phyloP scores from a whole-genome alignment of 805 yeast species.

The Lipomyces chichibuensis region DNA sequence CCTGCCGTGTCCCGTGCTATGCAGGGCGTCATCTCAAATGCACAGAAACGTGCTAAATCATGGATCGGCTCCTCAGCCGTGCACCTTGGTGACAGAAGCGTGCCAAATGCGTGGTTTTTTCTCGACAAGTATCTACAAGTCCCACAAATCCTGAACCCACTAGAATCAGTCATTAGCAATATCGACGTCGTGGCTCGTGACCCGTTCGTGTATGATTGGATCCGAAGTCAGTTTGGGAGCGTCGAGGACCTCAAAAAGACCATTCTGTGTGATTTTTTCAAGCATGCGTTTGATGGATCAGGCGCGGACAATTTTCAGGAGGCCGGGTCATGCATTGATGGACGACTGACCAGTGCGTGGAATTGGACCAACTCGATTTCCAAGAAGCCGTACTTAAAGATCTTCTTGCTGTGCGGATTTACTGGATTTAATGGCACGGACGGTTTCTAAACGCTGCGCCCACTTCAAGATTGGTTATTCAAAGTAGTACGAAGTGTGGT shows the following conservation, averaged over 20 bases:
- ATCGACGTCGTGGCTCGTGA: slow-evolving; percentile 60
- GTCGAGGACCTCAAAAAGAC: slow-evolving; percentile 54
- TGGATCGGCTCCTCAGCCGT: slow-evolving; percentile 85
- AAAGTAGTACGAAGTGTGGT: background rate
- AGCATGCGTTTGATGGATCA: slow-evolving; percentile 67
- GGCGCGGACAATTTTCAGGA: slow-evolving; percentile 84
- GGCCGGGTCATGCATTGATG: slow-evolving; percentile 85
- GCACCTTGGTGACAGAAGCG: slow-evolving; percentile 81
- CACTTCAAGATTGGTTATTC: background rate
- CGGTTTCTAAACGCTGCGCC: slow-evolving; percentile 51
- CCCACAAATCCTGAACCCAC: slow-evolving; percentile 74
- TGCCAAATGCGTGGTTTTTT: slow-evolving; percentile 79
- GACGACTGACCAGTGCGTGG: slow-evolving; percentile 80
- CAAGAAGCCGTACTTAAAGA: slow-evolving; percentile 64
- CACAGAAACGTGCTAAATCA: slow-evolving; percentile 58
- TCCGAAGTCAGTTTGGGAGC: slow-evolving; percentile 60
- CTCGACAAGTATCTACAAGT: slow-evolving; percentile 80
- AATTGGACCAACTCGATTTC: slow-evolving; percentile 74
- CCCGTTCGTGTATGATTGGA: slow-evolving; percentile 53
- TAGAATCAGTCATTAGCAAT: slow-evolving; percentile 59
- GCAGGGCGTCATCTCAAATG: slow-evolving; percentile 68
- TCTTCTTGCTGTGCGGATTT: slow-evolving; percentile 69
- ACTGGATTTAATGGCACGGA: slow-evolving; percentile 75
- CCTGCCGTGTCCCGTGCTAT: slow-evolving; percentile 70
- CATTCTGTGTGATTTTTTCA: slow-evolving; percentile 53